A percentile compares a stretch with the other conserved stretches of the same genome.
phyloP scores from a whole-genome alignment of 176 grass and related monocot genomes.

The Oryza officinalis region DNA sequence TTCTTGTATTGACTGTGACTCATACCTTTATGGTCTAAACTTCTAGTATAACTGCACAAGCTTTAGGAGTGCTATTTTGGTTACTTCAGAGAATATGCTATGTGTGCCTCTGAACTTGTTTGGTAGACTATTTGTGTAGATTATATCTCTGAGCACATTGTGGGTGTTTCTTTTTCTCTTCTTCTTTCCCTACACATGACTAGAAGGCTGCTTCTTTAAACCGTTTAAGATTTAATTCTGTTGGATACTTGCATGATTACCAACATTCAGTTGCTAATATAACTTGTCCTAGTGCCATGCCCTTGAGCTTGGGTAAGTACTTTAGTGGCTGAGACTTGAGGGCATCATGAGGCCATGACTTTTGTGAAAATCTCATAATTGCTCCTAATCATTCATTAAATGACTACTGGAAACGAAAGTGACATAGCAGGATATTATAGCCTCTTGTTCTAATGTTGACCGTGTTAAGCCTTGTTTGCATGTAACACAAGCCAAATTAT shows the following conservation, averaged over 20 bases:
- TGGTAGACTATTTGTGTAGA: constrained; percentile 2
- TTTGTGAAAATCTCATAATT: constrained; percentile 14
- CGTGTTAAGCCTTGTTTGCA: constrained; percentile 19
- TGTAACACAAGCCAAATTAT: neutral
- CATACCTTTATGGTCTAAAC: neutral
- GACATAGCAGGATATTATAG: constrained; percentile 7
- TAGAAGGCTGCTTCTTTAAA: constrained; percentile 29
- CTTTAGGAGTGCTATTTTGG: constrained; percentile 9
- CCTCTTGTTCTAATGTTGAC: constrained; percentile 1
- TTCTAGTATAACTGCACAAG: neutral
- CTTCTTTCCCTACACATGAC: neutral
- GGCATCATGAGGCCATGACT: neutral
- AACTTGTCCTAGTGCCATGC: constrained; percentile 26
- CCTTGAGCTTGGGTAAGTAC: constrained; percentile 29
- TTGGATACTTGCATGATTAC: constrained; percentile 21
- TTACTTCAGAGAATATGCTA: neutral
- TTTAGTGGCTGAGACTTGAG: constrained; percentile 4
- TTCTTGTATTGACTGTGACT: neutral
- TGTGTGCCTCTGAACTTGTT: neutral
- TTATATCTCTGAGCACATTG: neutral
- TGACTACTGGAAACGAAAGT: constrained; percentile 15
- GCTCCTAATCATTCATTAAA: constrained; percentile 18
- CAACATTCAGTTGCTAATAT: constrained; percentile 13
- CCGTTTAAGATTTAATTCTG: constrained; percentile 9
- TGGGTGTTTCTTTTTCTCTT: constrained; percentile 4